Evolutionary conservation across 345 rosid genomes (phyloP), one percentile per base, ranked within the genome.

Genomic region (Fremontodendron californicum): DNA sequence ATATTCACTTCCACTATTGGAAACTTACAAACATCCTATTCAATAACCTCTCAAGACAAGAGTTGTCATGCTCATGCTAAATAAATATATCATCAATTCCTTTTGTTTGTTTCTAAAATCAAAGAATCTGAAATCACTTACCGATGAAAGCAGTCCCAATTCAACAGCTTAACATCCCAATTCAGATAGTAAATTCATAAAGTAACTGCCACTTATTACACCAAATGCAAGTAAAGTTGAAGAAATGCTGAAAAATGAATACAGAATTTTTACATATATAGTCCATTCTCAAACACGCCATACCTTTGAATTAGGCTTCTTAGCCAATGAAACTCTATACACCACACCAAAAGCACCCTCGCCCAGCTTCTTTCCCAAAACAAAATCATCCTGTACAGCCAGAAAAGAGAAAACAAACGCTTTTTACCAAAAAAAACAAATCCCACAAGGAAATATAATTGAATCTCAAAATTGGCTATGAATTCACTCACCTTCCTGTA

Each of bases 321-420:
- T 87, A 18, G 92, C 77, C 65, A 80, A 78, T 2, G 97, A 91
- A 55, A 70, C 97, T 82, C 82, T 88, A 78, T 92, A 96, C 0
- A 96, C 99, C 13, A 87, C 94, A 77, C 98, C 99, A 76, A 96
- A 96, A n/a, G n/a, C 91, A 70, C 98, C 99, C 82, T 96, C 99
- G 0, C 99, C 99, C 78, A 96, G 81, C 85, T 96, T 93, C 92
- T 92, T 96, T 84, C 98, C 99, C 83, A 93, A 64, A 84, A 91
- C 91, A 71, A 96, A 86, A 85, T 96, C 97, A 88, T 96, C 98
- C 99, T 93, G n/a, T n/a, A n/a, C n/a, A 77, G 74, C 71, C 58
- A 65, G 71, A 73, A n/a, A n/a, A n/a, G n/a, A n/a, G n/a, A n/a
- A n/a, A 77, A 71, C 79, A 82, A 75, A 76, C 73, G 61, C 39